phyloP scores from a whole-genome alignment of 805 yeast species.

The Wickerhamiella siamensis region DNA sequence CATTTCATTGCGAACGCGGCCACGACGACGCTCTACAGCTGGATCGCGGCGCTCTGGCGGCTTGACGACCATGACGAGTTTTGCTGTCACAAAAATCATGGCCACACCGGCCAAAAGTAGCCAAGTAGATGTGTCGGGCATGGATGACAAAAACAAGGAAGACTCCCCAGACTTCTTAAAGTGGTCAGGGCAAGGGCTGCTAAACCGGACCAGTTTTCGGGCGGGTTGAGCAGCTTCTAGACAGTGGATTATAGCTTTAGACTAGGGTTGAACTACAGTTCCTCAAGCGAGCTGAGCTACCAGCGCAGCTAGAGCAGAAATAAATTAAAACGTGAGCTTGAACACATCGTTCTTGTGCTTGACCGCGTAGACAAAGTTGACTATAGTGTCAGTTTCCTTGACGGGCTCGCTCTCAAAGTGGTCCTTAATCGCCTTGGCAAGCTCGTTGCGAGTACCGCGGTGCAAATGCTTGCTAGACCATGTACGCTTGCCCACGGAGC shows the following conservation, averaged over 20 bases:
- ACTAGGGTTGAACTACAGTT: too few species aligned
- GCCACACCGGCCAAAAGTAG: slow-evolving; percentile 15
- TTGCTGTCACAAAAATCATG: slow-evolving; percentile 11
- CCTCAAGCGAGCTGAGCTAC: too few species aligned
- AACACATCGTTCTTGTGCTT: slow-evolving; percentile 43
- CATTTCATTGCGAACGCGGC: slow-evolving; percentile 36
- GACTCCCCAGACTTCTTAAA: not conserved
- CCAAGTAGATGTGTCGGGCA: slow-evolving; percentile 16
- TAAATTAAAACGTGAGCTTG: slow-evolving; percentile 12
- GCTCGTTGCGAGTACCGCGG: slow-evolving; percentile 42
- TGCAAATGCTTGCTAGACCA: slow-evolving; percentile 27
- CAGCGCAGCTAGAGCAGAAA: not conserved
- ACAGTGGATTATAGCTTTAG: too few species aligned
- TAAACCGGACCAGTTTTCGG: too few species aligned
- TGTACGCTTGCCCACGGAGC: slow-evolving; percentile 63
- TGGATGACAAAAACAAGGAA: slow-evolving; percentile 3
- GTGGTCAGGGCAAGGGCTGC: too few species aligned
- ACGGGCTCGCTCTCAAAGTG: slow-evolving; percentile 50
- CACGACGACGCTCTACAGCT: not conserved
- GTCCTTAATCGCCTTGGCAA: slow-evolving; percentile 45
- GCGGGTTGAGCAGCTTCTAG: too few species aligned
- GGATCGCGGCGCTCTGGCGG: slow-evolving; percentile 4
- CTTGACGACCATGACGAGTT: slow-evolving; percentile 1
- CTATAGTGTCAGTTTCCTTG: slow-evolving; percentile 73
- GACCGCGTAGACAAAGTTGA: slow-evolving; percentile 78